phyloP scores from a whole-genome alignment of 345 rosid genomes.

The Cochlearia excelsa region DNA sequence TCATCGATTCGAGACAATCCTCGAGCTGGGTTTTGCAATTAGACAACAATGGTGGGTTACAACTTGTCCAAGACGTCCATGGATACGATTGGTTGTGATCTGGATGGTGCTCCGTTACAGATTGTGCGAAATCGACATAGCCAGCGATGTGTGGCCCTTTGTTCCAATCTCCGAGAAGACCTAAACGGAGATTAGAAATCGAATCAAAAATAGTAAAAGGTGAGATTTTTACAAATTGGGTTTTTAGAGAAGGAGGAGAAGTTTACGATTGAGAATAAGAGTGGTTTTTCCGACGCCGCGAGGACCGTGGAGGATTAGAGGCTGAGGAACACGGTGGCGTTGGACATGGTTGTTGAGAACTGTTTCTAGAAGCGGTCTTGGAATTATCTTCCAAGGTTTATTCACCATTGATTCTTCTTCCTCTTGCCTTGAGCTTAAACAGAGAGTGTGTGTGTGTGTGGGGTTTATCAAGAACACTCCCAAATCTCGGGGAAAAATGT shows the following conservation, averaged over 20 bases:
- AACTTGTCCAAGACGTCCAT: slow-evolving; percentile 84
- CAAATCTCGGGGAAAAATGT: slow-evolving; percentile 34
- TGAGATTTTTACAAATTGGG: not conserved
- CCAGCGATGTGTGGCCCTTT: slow-evolving; percentile 83
- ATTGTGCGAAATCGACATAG: slow-evolving; percentile 83
- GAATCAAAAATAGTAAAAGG: slow-evolving; percentile 7
- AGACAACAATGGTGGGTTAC: slow-evolving; percentile 57
- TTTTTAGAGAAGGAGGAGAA: not conserved
- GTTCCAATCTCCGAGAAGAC: slow-evolving; percentile 80
- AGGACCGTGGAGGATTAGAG: slow-evolving; percentile 94
- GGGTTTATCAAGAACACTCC: slow-evolving; percentile 31
- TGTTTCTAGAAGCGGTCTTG: slow-evolving; percentile 79
- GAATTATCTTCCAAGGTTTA: slow-evolving; percentile 85
- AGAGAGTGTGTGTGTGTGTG: not conserved
- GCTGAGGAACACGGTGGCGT: slow-evolving; percentile 92
- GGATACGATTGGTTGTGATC: slow-evolving; percentile 60
- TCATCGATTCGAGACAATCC: slow-evolving; percentile 84
- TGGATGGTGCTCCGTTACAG: slow-evolving; percentile 75
- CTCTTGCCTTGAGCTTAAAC: slow-evolving; percentile 5
- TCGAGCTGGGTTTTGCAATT: slow-evolving; percentile 77
- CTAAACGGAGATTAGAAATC: slow-evolving; percentile 38
- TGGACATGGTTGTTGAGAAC: slow-evolving; percentile 88
- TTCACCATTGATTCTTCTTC: slow-evolving; percentile 53
- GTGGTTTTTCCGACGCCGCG: slow-evolving; percentile 99
- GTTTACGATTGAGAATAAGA: slow-evolving; percentile 74